These are phyloP conservation scores for Extremus antarcticus DNA, from an alignment of 495 filamentous ascomycete species.

Conservation along the genomic window DNA sequence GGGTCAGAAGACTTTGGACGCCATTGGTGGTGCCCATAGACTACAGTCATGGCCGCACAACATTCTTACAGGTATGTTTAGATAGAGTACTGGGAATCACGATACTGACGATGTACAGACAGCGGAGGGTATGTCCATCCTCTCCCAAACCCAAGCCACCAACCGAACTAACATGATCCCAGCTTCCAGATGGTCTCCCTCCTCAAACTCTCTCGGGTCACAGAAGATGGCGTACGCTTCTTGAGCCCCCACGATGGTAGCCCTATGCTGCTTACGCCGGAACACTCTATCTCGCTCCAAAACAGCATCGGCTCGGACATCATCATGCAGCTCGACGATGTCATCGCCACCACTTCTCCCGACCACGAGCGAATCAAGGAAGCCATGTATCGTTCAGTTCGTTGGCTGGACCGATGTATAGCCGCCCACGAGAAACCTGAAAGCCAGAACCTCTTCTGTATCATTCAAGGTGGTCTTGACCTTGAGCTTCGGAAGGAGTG, in stretches of 20 bases:
- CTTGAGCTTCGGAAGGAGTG: slow-evolving; percentile 78
- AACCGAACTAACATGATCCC: slow-evolving; percentile 20
- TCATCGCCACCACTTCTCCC: slow-evolving; percentile 88
- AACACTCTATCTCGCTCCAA: slow-evolving; percentile 92
- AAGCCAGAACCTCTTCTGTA: slow-evolving; percentile 92
- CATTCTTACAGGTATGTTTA: slow-evolving; percentile 55
- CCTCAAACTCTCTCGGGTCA: slow-evolving; percentile 84
- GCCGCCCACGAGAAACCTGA: slow-evolving; percentile 77
- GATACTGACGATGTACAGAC: slow-evolving; percentile 37
- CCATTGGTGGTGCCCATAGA: slow-evolving; percentile 83
- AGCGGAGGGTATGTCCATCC: slow-evolving; percentile 76
- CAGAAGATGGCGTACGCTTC: slow-evolving; percentile 92
- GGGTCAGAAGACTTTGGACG: slow-evolving; percentile 75
- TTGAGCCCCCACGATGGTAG: slow-evolving; percentile 86
- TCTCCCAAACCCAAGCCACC: slow-evolving; percentile 5
- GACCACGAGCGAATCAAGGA: slow-evolving; percentile 77
- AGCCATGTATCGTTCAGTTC: slow-evolving; percentile 89
- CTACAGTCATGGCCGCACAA: slow-evolving; percentile 93
- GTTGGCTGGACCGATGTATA: slow-evolving; percentile 97
- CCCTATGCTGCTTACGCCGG: slow-evolving; percentile 91
- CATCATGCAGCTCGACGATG: slow-evolving; percentile 98
- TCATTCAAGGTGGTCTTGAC: slow-evolving; percentile 92
- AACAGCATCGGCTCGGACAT: slow-evolving; percentile 98
- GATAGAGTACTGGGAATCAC: neutral
- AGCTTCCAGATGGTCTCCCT: slow-evolving; percentile 99